Evolutionary conservation across 2,329 filamentous ascomycete genomes (phyloP).

Genomic region (Trichoderma sp.): DNA sequence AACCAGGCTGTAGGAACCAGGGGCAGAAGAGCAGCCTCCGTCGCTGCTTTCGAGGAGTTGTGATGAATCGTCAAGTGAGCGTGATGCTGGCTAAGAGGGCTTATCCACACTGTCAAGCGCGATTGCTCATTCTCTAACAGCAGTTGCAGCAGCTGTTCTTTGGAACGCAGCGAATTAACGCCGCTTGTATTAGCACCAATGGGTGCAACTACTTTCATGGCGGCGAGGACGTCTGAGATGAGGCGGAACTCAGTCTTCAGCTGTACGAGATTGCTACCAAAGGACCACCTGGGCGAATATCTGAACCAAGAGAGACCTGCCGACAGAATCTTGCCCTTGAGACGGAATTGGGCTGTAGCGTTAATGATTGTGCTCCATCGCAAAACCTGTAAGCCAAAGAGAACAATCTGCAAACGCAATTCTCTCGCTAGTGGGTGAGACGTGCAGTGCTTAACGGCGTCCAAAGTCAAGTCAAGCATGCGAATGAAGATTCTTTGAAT

Average conservation of each 20-base stretch:
- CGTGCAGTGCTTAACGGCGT: conserved; percentile 66
- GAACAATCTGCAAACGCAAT: conserved; percentile 81
- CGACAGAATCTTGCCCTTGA: conserved; percentile 86
- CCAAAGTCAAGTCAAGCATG: conserved; percentile 73
- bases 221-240: conserved; percentile 68
- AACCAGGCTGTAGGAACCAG: conserved; percentile 81
- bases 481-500: conserved; percentile 79
- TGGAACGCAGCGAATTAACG: conserved; percentile 66
- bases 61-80: conserved; percentile 39
- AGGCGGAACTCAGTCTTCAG: conserved; percentile 88
- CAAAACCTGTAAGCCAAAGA: conserved; percentile 78
- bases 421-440: conserved; percentile 87
- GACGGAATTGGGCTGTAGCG: conserved; percentile 66
- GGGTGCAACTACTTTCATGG: conserved; percentile 61
- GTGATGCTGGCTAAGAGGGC: conserved; percentile 64
- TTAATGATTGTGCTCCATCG: conserved; percentile 66
- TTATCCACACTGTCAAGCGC: conserved; percentile 84
- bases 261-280: conserved; percentile 89
- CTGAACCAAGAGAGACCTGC: conserved; percentile 88
- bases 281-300: conserved; percentile 83
- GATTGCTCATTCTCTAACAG: conserved; percentile 82
- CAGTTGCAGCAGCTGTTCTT: conserved; percentile 77
- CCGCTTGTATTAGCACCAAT: conserved; percentile 54
- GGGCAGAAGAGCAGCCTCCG: conserved; percentile 51
- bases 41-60: conserved; percentile 38